Conservation (phyloP, 2,329 filamentous ascomycete genomes). For the Neonectria magnoliae region DNA sequence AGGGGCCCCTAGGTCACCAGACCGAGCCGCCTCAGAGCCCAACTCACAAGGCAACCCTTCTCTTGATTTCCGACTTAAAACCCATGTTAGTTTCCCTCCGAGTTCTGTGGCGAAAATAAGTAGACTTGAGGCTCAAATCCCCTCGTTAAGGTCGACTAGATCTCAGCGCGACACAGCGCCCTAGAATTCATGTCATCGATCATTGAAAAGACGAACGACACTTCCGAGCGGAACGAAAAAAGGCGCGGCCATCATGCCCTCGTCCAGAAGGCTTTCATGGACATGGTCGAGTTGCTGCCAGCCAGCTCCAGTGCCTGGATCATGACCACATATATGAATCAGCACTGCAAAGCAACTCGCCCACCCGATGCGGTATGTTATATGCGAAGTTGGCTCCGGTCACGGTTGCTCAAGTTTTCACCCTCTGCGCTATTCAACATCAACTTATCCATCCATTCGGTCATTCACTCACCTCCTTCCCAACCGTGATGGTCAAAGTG, state of each 20-base stretch:
- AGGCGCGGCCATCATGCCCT: constrained; percentile 25
- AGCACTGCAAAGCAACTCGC: constrained; percentile 23
- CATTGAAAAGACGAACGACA: constrained; percentile 14
- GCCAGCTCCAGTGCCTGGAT: constrained; percentile 36
- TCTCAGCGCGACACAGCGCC: constrained; percentile 17
- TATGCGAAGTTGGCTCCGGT: background rate
- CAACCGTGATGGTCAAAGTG: constrained; percentile 6
- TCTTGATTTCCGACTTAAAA: constrained; percentile 10
- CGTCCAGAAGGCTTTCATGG: constrained; percentile 20
- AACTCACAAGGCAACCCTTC: constrained; percentile 8
- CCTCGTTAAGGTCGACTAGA: background rate
- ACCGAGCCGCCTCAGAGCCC: background rate
- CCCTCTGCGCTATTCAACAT: background rate
- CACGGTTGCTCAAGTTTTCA: background rate
- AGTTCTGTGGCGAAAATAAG: background rate
- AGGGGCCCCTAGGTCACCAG: background rate
- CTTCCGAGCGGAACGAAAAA: constrained; percentile 15
- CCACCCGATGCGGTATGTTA: constrained; percentile 31
- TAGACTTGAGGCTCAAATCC: constrained; percentile 16
- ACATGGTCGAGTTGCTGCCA: constrained; percentile 35
- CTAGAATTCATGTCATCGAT: constrained; percentile 33
- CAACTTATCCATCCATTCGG: background rate
- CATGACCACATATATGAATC: constrained; percentile 35
- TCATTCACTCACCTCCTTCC: background rate
- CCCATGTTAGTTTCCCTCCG: constrained; percentile 8